Evolutionary conservation across 352 stramenopile species (phyloP).

Genomic region (Plasmopara halstedii): DNA sequence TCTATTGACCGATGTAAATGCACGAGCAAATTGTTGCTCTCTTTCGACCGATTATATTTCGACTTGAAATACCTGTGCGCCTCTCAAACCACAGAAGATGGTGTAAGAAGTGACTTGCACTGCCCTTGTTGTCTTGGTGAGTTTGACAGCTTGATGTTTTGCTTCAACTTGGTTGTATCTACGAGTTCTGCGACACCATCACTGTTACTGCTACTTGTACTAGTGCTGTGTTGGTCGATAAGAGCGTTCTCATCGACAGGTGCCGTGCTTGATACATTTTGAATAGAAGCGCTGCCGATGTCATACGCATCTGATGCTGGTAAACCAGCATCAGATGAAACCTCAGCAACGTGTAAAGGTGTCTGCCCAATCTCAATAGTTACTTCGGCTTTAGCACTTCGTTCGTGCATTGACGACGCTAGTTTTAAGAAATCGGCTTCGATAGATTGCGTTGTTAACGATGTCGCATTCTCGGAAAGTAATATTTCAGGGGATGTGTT

Average conservation of each 20-base stretch:
- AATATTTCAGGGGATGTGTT: constrained; percentile 7
- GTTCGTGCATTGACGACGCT: constrained; percentile 13
- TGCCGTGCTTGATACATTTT: constrained; percentile 45
- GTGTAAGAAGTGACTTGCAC: constrained; percentile 34
- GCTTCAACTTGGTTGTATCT: constrained; percentile 9
- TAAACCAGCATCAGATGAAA: constrained; percentile 10
- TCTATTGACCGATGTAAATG: constrained; percentile 4
- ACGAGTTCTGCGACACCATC: constrained; percentile 17
- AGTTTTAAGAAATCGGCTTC: constrained; percentile 8
- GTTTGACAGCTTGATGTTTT: constrained; percentile 17
- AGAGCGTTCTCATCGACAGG: constrained; percentile 9
- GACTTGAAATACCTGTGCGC: constrained; percentile 4
- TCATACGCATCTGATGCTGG: constrained; percentile 27
- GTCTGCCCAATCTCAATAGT: constrained; percentile 29
- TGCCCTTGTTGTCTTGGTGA: constrained; percentile 38
- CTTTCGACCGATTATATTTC: constrained; percentile 10
- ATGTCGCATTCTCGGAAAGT: constrained; percentile 8
- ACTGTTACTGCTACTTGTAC: constrained; percentile 19
- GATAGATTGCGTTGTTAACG: constrained; percentile 9
- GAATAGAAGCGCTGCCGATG: constrained; percentile 31
- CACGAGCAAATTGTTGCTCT: constrained; percentile 3
- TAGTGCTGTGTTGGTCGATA: constrained; percentile 25
- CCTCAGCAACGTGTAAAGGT: constrained; percentile 15
- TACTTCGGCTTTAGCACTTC: constrained; percentile 28
- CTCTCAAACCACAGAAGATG: constrained; percentile 59